Evolutionary conservation across 2,329 filamentous ascomycete genomes (phyloP), one percentile per base, ranked within the genome.

Genomic region (Celoporthe dispersa): DNA sequence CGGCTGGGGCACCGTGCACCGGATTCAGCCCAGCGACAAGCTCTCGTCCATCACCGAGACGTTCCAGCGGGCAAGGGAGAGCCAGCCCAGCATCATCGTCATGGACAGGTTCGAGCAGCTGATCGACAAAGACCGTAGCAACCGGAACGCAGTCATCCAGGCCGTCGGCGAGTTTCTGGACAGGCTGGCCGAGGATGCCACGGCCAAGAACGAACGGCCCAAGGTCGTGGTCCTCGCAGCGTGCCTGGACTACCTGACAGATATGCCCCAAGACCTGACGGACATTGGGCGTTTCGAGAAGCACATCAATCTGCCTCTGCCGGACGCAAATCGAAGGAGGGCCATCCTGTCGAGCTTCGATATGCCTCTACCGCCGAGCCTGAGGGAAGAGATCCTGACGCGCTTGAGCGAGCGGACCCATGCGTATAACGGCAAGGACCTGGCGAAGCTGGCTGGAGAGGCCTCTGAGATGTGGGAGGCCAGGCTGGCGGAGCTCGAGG

Each of bases 381-480:
- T 82, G 11, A 83, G 80, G 67, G 84, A 90, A 3, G 80, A 81
- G 1, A 81, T 89, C 12, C 80, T 94, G 25, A 81, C 85, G 4
- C 81, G 85, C 25, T 81, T 97, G 59, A 91, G 91, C 57, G 88
- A 92, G 72, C 88, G 89, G 68, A 97, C 94, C 0, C 94, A 98
- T 76, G 95, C 94, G 4, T 98, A 93, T 79, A 97, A 93, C 41
- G 92, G 92, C 5, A 86, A 87, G 1, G 94, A 98, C 78, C 83
- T 98, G 1, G 82, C 84, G n/a, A 86, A 85, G 19, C 83, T 98
- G 0, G 83, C 92, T 63, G 80, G 86, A 63, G 79, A 84, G 60
- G 87, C 90, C 12, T 79, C 73, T 12, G 57, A 69, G 19, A 70
- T 77, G 12, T 72, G 71, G 6, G 60, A 67, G n/a, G 35, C 3